phyloP scores from a whole-genome alignment of 495 filamentous ascomycete species.

The Penicillium alfredii region DNA sequence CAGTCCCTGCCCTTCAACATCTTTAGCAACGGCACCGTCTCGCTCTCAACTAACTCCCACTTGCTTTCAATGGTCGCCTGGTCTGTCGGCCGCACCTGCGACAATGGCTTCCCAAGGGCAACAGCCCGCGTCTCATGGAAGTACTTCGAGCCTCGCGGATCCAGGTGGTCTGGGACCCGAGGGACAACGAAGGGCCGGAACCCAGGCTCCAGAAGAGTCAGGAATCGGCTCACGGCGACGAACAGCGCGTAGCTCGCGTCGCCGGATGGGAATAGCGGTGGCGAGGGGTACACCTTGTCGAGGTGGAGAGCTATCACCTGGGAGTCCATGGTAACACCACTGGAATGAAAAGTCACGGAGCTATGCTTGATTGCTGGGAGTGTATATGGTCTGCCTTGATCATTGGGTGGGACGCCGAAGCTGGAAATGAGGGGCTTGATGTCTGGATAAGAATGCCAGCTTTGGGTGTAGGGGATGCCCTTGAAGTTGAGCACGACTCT shows the following conservation, averaged over 20 bases:
- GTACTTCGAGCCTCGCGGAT: conserved; percentile 27
- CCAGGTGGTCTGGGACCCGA: conserved; percentile 18
- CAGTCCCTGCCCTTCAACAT: conserved; percentile 26
- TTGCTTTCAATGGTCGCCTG: conserved; percentile 8
- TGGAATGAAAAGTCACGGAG: conserved; percentile 19
- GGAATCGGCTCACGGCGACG: conserved; percentile 11
- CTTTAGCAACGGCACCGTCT: conserved; percentile 8
- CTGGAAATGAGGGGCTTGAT: conserved; percentile 30
- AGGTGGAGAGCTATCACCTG: conserved; percentile 33
- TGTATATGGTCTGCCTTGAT: conserved; percentile 24
- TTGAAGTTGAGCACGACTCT: conserved; percentile 38
- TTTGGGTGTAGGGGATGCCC: conserved; percentile 35
- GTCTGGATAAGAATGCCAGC: conserved; percentile 38
- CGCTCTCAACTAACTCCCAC: conserved; percentile 14
- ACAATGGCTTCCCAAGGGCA: conserved; percentile 26
- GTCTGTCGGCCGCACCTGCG: conserved; percentile 23
- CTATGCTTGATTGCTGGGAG: conserved; percentile 35
- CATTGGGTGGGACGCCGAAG: conserved; percentile 19
- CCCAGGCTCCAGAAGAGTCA: neutral
- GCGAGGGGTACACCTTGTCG: conserved; percentile 29
- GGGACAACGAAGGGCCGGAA: conserved; percentile 14
- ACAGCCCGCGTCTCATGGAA: conserved; percentile 27
- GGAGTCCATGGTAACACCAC: conserved; percentile 34
- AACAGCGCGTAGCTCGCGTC: conserved; percentile 26
- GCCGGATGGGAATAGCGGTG: conserved; percentile 28